Base-by-base conservation (phyloP, 257 asterid genomes). In the Ocimum tenuiflorum region DNA sequence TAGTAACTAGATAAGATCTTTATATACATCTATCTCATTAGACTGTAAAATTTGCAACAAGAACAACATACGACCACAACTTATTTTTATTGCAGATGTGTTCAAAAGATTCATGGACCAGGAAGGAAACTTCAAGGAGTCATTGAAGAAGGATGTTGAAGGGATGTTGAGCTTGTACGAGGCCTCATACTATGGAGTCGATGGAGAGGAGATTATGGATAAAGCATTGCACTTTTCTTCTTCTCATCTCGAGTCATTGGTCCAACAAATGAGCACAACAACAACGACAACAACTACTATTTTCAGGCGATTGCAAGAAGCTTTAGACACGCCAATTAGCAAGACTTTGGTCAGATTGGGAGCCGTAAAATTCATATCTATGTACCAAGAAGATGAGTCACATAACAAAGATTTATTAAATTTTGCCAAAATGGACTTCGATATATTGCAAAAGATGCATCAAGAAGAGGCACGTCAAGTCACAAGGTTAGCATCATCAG, bases 81-180 rank as follows among this genome's bases (percentile, higher is more conserved):
- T n/a, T n/a, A n/a, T n/a, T n/a, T n/a, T 9, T 8, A 31, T 17
- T 23, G 8, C 64, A 74, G 81, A 57, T 7, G 74, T 69, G 24
- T 74, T 77, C 59, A 6, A 55, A 1, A 64, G 52, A 53, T 82
- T 75, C 48, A 27, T 43, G n/a, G 68, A 77, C 14, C 0, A 43
- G 0, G 60, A 79, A 39, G 77, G 78, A 15, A 53, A 69, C 6
- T 77, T 75, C 38, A 60, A 72, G 20, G 80, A 73, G 23, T 48
- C 57, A 0, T 0, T 63, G 49, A 19, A 0, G 0, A 42, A 55
- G 4, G 38, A 76, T 14, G 56, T 60, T 1, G 42, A 29, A 17
- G 79, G 79, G 12, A 35, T 74, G 55, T 13, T 80, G 11, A 63
- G 65, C 60, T 69, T 81, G 52, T 77, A 68, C 2, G 80, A 80